Evolutionary conservation across 1,284 basidiomycete genomes (phyloP).

Genomic region (Omphalotus olearius): DNA sequence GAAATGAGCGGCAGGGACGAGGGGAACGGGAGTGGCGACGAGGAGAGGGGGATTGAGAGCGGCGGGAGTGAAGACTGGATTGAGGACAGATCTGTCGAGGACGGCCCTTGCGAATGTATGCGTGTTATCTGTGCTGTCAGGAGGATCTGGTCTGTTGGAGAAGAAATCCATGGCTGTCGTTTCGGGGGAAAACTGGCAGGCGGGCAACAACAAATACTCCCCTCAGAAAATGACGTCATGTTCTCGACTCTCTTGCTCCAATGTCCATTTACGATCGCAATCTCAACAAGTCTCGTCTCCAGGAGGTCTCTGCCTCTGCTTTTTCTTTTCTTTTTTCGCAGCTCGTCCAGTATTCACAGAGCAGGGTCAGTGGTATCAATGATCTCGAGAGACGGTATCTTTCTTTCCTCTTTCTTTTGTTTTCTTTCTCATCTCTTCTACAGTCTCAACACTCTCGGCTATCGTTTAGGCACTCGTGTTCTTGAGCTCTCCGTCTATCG

Average conservation of each 20-base stretch:
- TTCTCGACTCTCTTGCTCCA: constrained; percentile 24
- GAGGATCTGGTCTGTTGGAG: background rate
- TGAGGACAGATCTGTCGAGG: background rate
- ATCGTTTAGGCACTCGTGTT: constrained; percentile 82
- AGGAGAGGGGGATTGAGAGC: background rate
- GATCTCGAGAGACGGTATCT: constrained; percentile 82
- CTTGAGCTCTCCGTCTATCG: constrained; percentile 78
- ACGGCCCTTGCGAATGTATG: constrained; percentile 7
- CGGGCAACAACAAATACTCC: background rate
- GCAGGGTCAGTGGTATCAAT: constrained; percentile 88
- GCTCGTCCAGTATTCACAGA: constrained; percentile 92
- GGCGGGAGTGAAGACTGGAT: constrained; percentile 3
- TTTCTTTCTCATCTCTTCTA: constrained; percentile 11
- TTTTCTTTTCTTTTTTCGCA: constrained; percentile 91
- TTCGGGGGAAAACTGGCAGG: background rate
- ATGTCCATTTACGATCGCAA: constrained; percentile 82
- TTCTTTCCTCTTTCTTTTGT: constrained; percentile 8
- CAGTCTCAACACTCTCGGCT: constrained; percentile 86
- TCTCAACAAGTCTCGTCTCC: constrained; percentile 76
- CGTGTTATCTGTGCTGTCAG: background rate
- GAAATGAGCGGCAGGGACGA: constrained; percentile 2
- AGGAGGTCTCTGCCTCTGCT: constrained; percentile 79
- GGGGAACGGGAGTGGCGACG: background rate
- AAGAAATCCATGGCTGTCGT: constrained; percentile 8
- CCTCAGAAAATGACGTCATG: constrained; percentile 1